Evolutionary conservation across 768 basidiomycete species (phyloP), one percentile per base, ranked within the genome.

Genomic region (Fomitopsis pulvina): DNA sequence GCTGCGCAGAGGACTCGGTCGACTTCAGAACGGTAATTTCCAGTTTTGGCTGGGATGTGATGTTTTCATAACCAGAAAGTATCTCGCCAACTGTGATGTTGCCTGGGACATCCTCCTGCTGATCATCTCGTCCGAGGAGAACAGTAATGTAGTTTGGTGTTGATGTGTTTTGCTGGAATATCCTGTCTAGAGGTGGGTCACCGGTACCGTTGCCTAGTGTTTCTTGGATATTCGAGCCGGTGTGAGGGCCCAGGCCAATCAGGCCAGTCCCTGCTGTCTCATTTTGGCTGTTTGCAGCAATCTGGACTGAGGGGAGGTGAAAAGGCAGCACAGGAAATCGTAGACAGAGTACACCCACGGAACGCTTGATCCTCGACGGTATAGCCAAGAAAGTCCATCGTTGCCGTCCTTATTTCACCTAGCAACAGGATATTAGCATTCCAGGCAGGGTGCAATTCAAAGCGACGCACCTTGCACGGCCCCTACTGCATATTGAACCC

Each of bases 71-170:
- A 5, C 75, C 71, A 0, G 71, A 52, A 6, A 85, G 60, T 14
- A 79, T 63, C 52, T 83, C 81, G 16, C 81, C 80, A 14, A 88
- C 66, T 2, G 84, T 79, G 42, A 89, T 67, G 48, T 79, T 74
- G 3, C 87, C 87, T 0, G 75, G 75, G 42, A 75, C 77, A 9
- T 61, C 66, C 34, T 77, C 70, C 0, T 66, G 64, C 10, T 78
- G 76, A 57, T 81, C 83, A 52, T 76, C 65, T 10, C 87, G 78
- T 25, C 79, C 78, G 25, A 90, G 74, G 27, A 83, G 73, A 52
- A 89, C 68, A 0, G 83, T 77, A 48, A 89, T 70, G 53, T 67
- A 78, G 60, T 85, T 83, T 0, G 81, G 75, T 1, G 78, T 67
- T n/a, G 76, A 68, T 8, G 66, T 64, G 58, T 87, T 73, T 55